Evolutionary conservation across 495 filamentous ascomycete genomes (phyloP).

Genomic region (Annulohypoxylon stygium): DNA sequence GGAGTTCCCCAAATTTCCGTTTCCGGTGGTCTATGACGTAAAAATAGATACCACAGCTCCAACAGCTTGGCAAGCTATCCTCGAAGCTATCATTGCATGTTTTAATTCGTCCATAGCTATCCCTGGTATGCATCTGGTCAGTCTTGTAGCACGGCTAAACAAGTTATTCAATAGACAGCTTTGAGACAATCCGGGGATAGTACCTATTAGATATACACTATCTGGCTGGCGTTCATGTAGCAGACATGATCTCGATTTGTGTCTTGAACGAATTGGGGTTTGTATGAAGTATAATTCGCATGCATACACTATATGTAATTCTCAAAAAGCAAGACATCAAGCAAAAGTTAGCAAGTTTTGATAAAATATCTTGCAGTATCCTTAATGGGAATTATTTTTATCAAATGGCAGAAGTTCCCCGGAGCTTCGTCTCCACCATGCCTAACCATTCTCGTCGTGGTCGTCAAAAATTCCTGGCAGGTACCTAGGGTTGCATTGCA

Average conservation of each 20-base stretch:
- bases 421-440: constrained; percentile 31
- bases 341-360: constrained; percentile 12
- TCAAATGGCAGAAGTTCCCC: constrained; percentile 20
- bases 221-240: not conserved
- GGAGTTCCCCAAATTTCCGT: constrained; percentile 35
- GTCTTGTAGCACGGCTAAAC: constrained; percentile 37
- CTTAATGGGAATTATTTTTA: not conserved
- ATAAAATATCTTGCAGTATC: not conserved
- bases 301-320: no score
- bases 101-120: constrained; percentile 15
- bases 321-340: constrained; percentile 2
- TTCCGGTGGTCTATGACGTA: constrained; percentile 47
- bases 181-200: constrained; percentile 27
- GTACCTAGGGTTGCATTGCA: constrained; percentile 47
- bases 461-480: constrained; percentile 21
- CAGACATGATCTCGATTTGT: constrained; percentile 33
- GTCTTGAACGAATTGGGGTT: constrained; percentile 8
- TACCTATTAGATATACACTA: constrained; percentile 5
- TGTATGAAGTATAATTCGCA: constrained; percentile 6
- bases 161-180: constrained; percentile 31
- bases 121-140: not conserved
- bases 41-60: constrained; percentile 19
- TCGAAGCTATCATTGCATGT: constrained; percentile 12
- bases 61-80: constrained; percentile 19
- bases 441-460: constrained; percentile 15